A percentile compares a stretch with the other conserved stretches of the same genome.
phyloP scores from a whole-genome alignment of 805 yeast species.

The Candida xyloterini region DNA sequence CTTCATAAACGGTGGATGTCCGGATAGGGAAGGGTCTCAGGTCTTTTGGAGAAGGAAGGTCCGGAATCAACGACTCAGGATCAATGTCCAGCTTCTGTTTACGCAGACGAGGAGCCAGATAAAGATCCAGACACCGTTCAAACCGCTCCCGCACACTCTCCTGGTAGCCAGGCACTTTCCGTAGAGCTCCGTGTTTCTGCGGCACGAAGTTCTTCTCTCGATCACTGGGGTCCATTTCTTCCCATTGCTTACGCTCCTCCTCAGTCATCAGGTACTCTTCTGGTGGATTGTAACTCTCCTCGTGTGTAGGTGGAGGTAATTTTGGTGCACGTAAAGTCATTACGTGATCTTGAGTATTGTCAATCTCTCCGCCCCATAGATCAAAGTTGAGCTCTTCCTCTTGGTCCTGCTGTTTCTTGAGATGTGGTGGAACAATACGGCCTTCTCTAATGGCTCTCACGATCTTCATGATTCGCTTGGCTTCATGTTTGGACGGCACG shows the following conservation, averaged over 20 bases:
- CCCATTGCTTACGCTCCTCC: slow-evolving; percentile 74
- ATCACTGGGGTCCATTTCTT: slow-evolving; percentile 66
- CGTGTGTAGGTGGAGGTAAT: slow-evolving; percentile 92
- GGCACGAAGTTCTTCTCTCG: slow-evolving; percentile 80
- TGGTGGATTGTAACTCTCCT: slow-evolving; percentile 96
- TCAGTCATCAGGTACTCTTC: slow-evolving; percentile 82
- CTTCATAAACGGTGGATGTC: slow-evolving; percentile 78
- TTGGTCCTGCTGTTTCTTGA: slow-evolving; percentile 47
- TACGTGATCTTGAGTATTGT: slow-evolving; percentile 64
- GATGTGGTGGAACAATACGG: slow-evolving; percentile 74
- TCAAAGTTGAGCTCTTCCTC: slow-evolving; percentile 60
- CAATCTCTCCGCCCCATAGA: slow-evolving; percentile 75
- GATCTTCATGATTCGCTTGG: slow-evolving; percentile 92
- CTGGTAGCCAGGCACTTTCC: slow-evolving; percentile 91
- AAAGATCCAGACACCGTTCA: slow-evolving; percentile 90
- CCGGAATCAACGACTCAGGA: slow-evolving; percentile 94
- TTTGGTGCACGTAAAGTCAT: slow-evolving; percentile 96
- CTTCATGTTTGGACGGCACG: slow-evolving; percentile 95
- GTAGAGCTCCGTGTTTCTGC: slow-evolving; percentile 72
- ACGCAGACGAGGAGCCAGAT: slow-evolving; percentile 94
- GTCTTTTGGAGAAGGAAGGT: slow-evolving; percentile 94
- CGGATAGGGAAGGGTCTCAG: slow-evolving; percentile 94
- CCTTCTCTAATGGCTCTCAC: slow-evolving; percentile 97
- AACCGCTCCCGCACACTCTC: slow-evolving; percentile 85
- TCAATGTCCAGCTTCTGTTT: slow-evolving; percentile 88